These are phyloP conservation scores for Eutrema yunnanense DNA, from an alignment of 345 rosid genomes.

Conservation along the genomic window DNA sequence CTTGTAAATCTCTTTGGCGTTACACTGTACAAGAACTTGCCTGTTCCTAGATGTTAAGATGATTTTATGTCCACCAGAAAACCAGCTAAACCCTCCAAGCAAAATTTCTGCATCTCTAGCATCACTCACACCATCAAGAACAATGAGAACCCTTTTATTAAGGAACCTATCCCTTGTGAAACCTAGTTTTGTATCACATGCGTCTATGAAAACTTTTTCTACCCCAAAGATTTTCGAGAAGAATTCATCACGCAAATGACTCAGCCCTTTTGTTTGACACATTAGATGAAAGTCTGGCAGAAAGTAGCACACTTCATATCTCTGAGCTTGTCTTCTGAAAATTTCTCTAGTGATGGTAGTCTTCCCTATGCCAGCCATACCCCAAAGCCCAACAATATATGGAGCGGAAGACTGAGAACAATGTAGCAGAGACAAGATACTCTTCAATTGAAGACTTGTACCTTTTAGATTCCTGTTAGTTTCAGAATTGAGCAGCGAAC, in stretches of 20 bases:
- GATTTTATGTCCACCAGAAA: constrained; percentile 25
- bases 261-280: constrained; percentile 3
- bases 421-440: neutral
- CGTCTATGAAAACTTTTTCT: neutral
- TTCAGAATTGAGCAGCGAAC: neutral
- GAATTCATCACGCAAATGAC: constrained; percentile 14
- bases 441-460: neutral
- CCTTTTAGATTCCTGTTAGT: neutral
- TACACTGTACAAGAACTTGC: constrained; percentile 21
- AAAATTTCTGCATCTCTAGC: constrained; percentile 16
- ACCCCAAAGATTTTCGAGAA: constrained; percentile 14
- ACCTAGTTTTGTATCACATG: constrained; percentile 1
- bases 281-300: constrained; percentile 21
- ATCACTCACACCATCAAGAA: constrained; percentile 27
- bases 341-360: neutral
- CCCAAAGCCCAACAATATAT: constrained; percentile 25
- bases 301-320: constrained; percentile 8
- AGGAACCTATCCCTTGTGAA: neutral
- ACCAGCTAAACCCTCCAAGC: constrained; percentile 15
- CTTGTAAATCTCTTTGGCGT: neutral
- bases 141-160: constrained; percentile 13
- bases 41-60: constrained; percentile 26
- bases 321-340: neutral
- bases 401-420: neutral
- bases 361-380: constrained; percentile 28